Conservation (phyloP, 192 early-diverging fungal species). For the Podila epigama region DNA sequence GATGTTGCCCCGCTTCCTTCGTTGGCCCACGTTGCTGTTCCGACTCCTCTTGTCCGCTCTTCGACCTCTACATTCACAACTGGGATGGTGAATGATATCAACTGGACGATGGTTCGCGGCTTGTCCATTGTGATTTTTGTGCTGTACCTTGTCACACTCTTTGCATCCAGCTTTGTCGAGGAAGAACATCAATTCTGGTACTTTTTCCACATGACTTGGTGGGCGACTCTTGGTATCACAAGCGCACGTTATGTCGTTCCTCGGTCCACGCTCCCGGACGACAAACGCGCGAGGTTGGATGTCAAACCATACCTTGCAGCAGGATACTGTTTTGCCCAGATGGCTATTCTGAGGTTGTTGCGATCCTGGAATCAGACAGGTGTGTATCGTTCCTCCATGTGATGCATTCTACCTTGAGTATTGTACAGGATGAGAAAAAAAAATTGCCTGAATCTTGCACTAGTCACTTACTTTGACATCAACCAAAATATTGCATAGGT, state of each 20-base stretch:
- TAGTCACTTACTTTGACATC: not conserved
- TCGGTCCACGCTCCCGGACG: not conserved
- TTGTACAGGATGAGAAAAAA: not conserved
- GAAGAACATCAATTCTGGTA: slow-evolving; percentile 82
- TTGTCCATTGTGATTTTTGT: slow-evolving; percentile 36
- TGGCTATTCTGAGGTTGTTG: slow-evolving; percentile 49
- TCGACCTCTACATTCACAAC: not conserved
- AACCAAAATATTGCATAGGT: too few species aligned
- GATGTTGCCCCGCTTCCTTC: not conserved
- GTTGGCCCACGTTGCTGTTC: not conserved
- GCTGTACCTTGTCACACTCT: slow-evolving; percentile 62
- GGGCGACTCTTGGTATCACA: slow-evolving; percentile 48
- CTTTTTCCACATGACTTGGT: slow-evolving; percentile 72
- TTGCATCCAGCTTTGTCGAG: slow-evolving; percentile 76
- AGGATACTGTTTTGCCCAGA: slow-evolving; percentile 31
- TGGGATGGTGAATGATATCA: slow-evolving; percentile 11
- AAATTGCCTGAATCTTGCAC: not conserved
- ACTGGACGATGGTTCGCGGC: slow-evolving; percentile 8
- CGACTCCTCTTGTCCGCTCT: not conserved
- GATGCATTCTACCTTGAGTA: not conserved
- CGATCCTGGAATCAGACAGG: slow-evolving; percentile 58
- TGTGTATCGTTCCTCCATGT: slow-evolving; percentile 2
- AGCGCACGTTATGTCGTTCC: slow-evolving; percentile 45
- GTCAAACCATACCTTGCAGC: not conserved
- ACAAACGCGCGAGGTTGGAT: not conserved